A percentile compares a stretch with the other conserved stretches of the same genome.
These are phyloP conservation scores for Puya raimondii DNA, from an alignment of 176 grass and related monocot species.

Conservation along the genomic window DNA sequence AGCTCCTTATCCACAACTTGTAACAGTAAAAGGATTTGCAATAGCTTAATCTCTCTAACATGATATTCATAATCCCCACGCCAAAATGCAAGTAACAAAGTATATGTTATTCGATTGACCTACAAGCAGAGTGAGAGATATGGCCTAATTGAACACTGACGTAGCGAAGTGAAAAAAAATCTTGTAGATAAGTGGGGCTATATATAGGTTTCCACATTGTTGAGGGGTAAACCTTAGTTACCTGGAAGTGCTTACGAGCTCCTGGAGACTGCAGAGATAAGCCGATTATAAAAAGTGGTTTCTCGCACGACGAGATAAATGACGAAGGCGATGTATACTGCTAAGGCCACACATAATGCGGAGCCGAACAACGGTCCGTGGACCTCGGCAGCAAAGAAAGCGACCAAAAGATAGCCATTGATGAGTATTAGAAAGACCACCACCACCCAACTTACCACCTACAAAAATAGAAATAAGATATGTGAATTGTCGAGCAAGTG, in stretches of 20 bases:
- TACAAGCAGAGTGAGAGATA: too few species aligned
- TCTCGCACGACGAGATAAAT: conserved; percentile 58
- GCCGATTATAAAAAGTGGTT: conserved; percentile 36
- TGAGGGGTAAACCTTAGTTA: too few species aligned
- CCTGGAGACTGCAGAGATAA: conserved; percentile 37
- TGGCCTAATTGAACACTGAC: too few species aligned
- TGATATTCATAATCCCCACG: too few species aligned
- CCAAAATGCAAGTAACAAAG: too few species aligned
- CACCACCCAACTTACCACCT: conserved; percentile 79
- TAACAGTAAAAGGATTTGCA: too few species aligned
- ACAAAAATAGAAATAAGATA: conserved; percentile 10
- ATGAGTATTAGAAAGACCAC: conserved; percentile 78
- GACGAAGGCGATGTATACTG: conserved; percentile 66
- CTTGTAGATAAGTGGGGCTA: too few species aligned
- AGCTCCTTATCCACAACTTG: too few species aligned
- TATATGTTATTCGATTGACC: too few species aligned
- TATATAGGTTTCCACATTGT: too few species aligned
- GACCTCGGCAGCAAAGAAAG: conserved; percentile 64
- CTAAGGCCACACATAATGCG: conserved; percentile 36
- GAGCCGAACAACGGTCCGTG: conserved; percentile 55
- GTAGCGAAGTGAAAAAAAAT: too few species aligned
- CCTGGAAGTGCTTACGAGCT: conserved; percentile 28
- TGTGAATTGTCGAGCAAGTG: conserved; percentile 1
- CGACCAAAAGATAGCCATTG: conserved; percentile 81
- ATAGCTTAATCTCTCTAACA: too few species aligned